phyloP scores from a whole-genome alignment of 2,329 filamentous ascomycete species.

The Colletotrichum sp. region DNA sequence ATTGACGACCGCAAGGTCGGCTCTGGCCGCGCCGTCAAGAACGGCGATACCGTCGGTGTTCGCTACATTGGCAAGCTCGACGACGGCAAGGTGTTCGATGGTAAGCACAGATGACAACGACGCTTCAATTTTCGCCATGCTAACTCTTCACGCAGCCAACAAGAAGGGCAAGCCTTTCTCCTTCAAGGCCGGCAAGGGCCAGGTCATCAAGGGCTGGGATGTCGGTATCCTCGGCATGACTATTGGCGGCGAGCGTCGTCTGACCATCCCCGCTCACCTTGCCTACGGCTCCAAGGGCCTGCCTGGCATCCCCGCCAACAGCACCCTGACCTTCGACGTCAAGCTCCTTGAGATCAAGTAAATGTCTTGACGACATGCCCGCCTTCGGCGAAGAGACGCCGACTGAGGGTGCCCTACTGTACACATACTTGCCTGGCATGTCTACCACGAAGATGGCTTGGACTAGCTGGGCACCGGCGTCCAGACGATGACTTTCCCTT shows the following conservation, averaged over 20 bases:
- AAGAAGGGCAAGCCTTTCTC: conserved; percentile 98
- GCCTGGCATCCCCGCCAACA: conserved; percentile 90
- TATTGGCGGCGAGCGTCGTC: conserved; percentile 89
- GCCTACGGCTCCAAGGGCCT: conserved; percentile 87
- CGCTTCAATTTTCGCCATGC: neutral
- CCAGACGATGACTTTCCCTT: conserved; percentile 17
- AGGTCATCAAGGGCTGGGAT: conserved; percentile 99
- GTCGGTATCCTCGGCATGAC: conserved; percentile 92
- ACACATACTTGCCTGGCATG: conserved; percentile 8
- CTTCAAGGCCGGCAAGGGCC: conserved; percentile 92
- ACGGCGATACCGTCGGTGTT: conserved; percentile 89
- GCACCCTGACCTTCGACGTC: conserved; percentile 89
- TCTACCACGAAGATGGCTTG: conserved; percentile 1
- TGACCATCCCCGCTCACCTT: conserved; percentile 85
- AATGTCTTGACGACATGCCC: conserved; percentile 29
- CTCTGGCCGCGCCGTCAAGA: conserved; percentile 84
- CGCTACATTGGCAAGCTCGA: conserved; percentile 97
- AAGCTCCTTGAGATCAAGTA: conserved; percentile 87
- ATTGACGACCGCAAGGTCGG: conserved; percentile 96
- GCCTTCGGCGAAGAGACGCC: conserved; percentile 10
- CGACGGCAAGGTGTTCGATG: conserved; percentile 94
- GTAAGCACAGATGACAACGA: conserved; percentile 67
- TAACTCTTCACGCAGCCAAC: conserved; percentile 68
- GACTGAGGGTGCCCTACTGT: conserved; percentile 8
- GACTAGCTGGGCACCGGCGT: conserved; percentile 1